Evolutionary conservation across 2,329 filamentous ascomycete species (phyloP).

Genomic region (Fusarium pseudocircinatum): DNA sequence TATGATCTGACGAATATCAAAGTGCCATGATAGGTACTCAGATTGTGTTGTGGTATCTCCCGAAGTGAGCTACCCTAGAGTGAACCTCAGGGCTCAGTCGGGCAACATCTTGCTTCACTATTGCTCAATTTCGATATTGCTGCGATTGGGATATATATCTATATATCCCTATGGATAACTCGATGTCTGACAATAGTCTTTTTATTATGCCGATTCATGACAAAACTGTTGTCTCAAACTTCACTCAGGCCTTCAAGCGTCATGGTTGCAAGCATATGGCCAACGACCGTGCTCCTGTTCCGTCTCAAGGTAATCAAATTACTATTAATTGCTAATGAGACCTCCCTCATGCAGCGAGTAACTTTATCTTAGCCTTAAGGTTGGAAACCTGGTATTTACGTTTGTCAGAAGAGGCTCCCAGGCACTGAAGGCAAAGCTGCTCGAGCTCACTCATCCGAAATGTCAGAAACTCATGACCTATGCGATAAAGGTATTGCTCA

Average conservation of each 20-base stretch:
- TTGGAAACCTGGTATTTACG: not conserved
- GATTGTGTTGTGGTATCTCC: not conserved
- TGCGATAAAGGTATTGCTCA: not conserved
- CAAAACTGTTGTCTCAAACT: not conserved
- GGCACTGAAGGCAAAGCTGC: slow-evolving; percentile 5
- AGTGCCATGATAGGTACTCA: not conserved
- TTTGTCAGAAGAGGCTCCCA: not conserved
- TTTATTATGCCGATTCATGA: not conserved
- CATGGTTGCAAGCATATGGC: not conserved
- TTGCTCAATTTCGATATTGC: not conserved
- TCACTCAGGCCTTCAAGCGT: not conserved
- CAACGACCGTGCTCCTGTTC: not conserved
- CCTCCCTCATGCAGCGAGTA: not conserved
- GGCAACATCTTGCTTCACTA: not conserved
- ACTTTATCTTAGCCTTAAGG: not conserved
- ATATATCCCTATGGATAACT: not conserved
- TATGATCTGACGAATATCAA: not conserved
- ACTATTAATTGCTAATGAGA: too few relatives aligned
- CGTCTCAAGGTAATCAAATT: not conserved
- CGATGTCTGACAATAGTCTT: too few relatives aligned
- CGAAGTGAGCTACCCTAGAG: not conserved
- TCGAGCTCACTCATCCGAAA: slow-evolving; percentile 6
- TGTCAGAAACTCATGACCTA: not conserved
- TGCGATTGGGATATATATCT: not conserved
- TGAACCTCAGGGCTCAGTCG: too few relatives aligned